These are phyloP conservation scores for Syzygium aromaticum DNA, from an alignment of 345 rosid species.

Conservation along the genomic window DNA sequence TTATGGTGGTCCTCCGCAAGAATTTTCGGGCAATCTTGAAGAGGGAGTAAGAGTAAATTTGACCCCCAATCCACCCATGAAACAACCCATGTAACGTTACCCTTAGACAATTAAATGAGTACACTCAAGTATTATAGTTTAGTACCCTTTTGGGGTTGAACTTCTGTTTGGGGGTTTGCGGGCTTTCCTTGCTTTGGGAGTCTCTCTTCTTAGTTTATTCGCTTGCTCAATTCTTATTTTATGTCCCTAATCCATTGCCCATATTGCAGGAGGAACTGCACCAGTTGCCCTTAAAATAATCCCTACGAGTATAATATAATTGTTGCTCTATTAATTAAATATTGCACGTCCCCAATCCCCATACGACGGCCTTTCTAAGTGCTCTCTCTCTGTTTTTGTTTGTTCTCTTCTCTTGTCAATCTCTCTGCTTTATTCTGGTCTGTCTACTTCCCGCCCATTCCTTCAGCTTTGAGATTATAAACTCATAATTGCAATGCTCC, in stretches of 20 bases:
- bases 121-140: not conserved
- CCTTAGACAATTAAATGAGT: not conserved
- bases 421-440: not conserved
- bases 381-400: not conserved
- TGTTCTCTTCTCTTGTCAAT: not conserved
- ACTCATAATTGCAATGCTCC: not conserved
- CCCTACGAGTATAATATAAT: not conserved
- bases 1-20: not conserved
- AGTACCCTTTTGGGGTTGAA: not conserved
- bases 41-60: not conserved
- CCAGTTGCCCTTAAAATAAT: not conserved
- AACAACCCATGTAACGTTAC: not conserved
- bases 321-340: no score
- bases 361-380: not conserved
- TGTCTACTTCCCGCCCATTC: not conserved
- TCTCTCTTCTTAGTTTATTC: not conserved
- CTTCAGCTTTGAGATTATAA: not conserved
- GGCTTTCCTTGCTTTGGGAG: not conserved
- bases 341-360: not conserved
- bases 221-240: not conserved
- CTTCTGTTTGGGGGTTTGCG: not conserved
- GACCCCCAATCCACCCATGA: not conserved
- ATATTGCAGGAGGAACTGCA: not conserved
- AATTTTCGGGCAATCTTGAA: not conserved
- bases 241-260: not conserved